Percentiles rank a stretch among this genome's conserved stretches.
Evolutionary conservation across 2,329 filamentous ascomycete species (phyloP).

Genomic region (Ceratocystis destructans): DNA sequence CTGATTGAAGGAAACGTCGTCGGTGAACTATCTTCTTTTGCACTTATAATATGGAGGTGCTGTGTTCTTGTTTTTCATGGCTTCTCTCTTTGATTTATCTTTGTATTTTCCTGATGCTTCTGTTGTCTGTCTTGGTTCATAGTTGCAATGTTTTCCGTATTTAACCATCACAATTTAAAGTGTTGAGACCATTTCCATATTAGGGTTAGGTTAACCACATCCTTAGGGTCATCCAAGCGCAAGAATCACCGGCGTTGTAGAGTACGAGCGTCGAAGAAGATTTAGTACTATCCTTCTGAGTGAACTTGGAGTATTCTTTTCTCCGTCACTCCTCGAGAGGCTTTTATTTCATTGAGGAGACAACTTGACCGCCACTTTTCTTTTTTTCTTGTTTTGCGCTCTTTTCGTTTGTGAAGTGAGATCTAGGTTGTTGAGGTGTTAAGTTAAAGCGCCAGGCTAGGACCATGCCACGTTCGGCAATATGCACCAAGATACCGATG

Average conservation of each 20-base stretch:
- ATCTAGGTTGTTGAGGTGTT: background rate
- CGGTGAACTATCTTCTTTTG: background rate
- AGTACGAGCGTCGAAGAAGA: no score
- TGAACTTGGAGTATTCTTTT: no score
- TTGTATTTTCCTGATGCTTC: background rate
- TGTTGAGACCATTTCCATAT: no score
- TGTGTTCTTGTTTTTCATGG: background rate
- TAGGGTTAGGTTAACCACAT: no score
- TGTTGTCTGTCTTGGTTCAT: background rate
- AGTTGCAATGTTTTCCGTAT: conserved; percentile 1
- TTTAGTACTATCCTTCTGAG: no score
- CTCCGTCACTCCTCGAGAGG: no score
- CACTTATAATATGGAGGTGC: background rate
- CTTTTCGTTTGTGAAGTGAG: background rate
- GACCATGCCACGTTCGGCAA: no score
- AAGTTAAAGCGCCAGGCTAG: no score
- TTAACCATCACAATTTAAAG: background rate
- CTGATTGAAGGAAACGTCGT: background rate
- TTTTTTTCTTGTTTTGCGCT: background rate
- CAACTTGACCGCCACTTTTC: conserved; percentile 4
- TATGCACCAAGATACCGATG: no score
- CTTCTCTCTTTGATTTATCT: background rate
- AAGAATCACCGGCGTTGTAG: no score
- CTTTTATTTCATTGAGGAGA: no score
- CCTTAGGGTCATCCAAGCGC: no score